Evolutionary conservation across 169 alveolate genomes (phyloP).

Genomic region (Sarcocystis neurona): DNA sequence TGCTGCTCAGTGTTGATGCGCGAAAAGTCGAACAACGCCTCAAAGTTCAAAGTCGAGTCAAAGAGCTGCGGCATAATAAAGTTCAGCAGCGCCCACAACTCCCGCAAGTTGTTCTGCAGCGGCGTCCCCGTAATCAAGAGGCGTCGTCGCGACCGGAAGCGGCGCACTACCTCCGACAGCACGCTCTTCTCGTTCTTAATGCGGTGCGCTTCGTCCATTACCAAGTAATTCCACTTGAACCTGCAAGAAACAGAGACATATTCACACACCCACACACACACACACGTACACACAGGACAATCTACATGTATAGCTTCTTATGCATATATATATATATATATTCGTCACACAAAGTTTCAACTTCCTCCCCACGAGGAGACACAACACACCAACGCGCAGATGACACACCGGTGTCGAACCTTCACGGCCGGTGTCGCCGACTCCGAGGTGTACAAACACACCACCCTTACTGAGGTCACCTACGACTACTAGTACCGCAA

Average conservation of each 20-base stretch:
- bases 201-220: constrained; percentile 99
- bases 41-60: constrained; percentile 29
- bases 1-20: constrained; percentile 67
- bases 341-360: too few species aligned
- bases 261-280: not conserved
- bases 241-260: constrained; percentile 20
- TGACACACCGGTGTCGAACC: too few species aligned
- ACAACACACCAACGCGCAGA: too few species aligned
- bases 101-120: constrained; percentile 96
- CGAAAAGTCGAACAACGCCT: constrained; percentile 47
- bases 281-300: not conserved
- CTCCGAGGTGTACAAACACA: too few species aligned
- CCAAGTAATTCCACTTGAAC: constrained; percentile 93
- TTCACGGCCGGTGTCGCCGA: too few species aligned
- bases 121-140: constrained; percentile 98
- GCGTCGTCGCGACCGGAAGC: constrained; percentile 92
- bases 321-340: not conserved
- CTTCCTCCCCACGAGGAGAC: too few species aligned
- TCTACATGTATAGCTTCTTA: not conserved
- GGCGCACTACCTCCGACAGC: constrained; percentile 83
- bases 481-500: too few species aligned
- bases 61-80: constrained; percentile 93
- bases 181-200: constrained; percentile 95
- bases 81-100: constrained; percentile 96
- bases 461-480: too few species aligned